These are phyloP conservation scores for Kurtzmaniella cleridarum DNA, from an alignment of 805 yeast species.

Conservation along the genomic window DNA sequence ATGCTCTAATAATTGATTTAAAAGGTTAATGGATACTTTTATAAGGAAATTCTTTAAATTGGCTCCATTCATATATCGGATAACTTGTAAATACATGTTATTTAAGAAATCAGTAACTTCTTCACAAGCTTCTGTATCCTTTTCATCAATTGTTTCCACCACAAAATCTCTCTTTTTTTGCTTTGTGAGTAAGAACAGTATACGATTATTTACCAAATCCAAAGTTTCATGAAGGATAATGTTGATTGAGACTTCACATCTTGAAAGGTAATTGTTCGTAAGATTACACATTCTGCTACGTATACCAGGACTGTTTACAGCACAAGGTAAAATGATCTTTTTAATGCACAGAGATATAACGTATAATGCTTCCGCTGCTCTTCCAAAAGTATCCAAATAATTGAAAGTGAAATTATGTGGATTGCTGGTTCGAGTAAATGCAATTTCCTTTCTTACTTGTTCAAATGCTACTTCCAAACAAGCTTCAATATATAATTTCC, in stretches of 20 bases:
- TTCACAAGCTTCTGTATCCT: conserved; percentile 69
- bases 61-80: conserved; percentile 25
- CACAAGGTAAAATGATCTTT: conserved; percentile 70
- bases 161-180: conserved; percentile 74
- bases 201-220: conserved; percentile 45
- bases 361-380: conserved; percentile 55
- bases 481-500: conserved; percentile 66
- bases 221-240: conserved; percentile 56
- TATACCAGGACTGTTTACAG: conserved; percentile 51
- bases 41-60: conserved; percentile 49
- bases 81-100: conserved; percentile 35
- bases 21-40: conserved; percentile 54
- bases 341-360: conserved; percentile 69
- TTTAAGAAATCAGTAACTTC: conserved; percentile 51
- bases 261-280: conserved; percentile 54
- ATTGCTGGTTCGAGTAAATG: conserved; percentile 15
- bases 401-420: background rate
- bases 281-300: conserved; percentile 56
- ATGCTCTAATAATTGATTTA: conserved; percentile 60
- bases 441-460: conserved; percentile 33
- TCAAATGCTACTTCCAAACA: conserved; percentile 69
- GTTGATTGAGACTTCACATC: conserved; percentile 63
- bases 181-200: conserved; percentile 43
- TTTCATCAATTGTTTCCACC: conserved; percentile 40
- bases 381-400: conserved; percentile 46